Percentiles rank a stretch among this genome's conserved stretches.
These are phyloP conservation scores for Crithidia sp. DNA, from an alignment of 208 protist genomes.

Conservation along the genomic window DNA sequence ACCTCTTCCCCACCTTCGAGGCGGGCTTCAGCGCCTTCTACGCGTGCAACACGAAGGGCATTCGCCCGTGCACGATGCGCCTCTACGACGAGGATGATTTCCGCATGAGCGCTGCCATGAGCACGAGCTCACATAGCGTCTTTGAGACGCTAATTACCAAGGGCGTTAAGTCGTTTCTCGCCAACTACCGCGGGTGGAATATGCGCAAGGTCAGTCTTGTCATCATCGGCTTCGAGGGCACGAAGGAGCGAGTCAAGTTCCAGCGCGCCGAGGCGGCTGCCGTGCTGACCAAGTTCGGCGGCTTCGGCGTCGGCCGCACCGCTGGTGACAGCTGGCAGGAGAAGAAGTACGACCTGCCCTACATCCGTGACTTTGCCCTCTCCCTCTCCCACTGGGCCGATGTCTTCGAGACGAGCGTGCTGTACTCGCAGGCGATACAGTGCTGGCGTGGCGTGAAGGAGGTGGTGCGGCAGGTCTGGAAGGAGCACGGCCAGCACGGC, in stretches of 20 bases:
- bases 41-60: slow-evolving; percentile 80
- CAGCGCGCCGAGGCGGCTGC: slow-evolving; percentile 66
- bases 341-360: slow-evolving; percentile 94
- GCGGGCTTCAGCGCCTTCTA: slow-evolving; percentile 83
- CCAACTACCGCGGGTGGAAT: slow-evolving; percentile 71
- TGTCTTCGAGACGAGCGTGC: slow-evolving; percentile 92
- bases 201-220: slow-evolving; percentile 75
- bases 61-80: slow-evolving; percentile 87
- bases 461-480: slow-evolving; percentile 81
- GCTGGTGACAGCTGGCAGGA: slow-evolving; percentile 89
- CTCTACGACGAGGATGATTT: slow-evolving; percentile 94
- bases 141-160: slow-evolving; percentile 61
- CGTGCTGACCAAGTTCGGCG: slow-evolving; percentile 71
- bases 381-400: slow-evolving; percentile 88
- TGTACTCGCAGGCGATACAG: slow-evolving; percentile 83
- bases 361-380: slow-evolving; percentile 91
- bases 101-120: slow-evolving; percentile 88
- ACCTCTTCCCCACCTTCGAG: slow-evolving; percentile 91
- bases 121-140: slow-evolving; percentile 57
- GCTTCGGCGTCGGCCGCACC: slow-evolving; percentile 59
- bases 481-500: slow-evolving; percentile 73
- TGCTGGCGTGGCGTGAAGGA: slow-evolving; percentile 93
- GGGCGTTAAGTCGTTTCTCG: slow-evolving; percentile 70
- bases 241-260: slow-evolving; percentile 58
- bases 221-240: slow-evolving; percentile 90